A percentile compares a stretch with the other conserved stretches of the same genome.
These are phyloP conservation scores for Achaetomiella virescens DNA, from an alignment of 495 filamentous ascomycete species.

Conservation along the genomic window DNA sequence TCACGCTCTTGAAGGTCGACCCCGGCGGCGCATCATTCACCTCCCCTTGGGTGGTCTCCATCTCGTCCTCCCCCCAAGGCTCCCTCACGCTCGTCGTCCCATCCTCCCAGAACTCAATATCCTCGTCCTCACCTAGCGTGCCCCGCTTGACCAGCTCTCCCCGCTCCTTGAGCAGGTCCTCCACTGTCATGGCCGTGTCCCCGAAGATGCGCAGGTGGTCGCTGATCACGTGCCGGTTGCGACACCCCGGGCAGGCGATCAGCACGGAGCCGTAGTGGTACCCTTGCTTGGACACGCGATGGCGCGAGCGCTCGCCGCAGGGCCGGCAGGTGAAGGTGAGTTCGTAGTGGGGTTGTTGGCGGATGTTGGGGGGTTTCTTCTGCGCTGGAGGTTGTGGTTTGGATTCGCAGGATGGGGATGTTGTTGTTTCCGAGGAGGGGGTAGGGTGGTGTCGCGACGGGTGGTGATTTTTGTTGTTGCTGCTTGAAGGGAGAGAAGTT, in stretches of 20 bases:
- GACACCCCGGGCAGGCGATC: slow-evolving; percentile 78
- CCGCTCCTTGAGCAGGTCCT: slow-evolving; percentile 62
- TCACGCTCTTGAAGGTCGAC: slow-evolving; percentile 24
- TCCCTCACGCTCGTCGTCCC: slow-evolving; percentile 32
- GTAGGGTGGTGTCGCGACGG: neutral
- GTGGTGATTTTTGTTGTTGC: neutral
- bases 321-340: slow-evolving; percentile 90
- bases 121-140: slow-evolving; percentile 47
- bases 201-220: slow-evolving; percentile 82
- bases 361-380: slow-evolving; percentile 26
- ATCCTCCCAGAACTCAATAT: slow-evolving; percentile 67
- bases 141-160: slow-evolving; percentile 62
- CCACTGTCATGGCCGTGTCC: slow-evolving; percentile 58
- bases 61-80: slow-evolving; percentile 1
- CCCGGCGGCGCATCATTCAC: slow-evolving; percentile 20
- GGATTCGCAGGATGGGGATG: slow-evolving; percentile 7
- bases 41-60: slow-evolving; percentile 7
- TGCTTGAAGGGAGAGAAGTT: slow-evolving; percentile 23
- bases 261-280: slow-evolving; percentile 86
- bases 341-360: slow-evolving; percentile 52
- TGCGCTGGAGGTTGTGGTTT: slow-evolving; percentile 8
- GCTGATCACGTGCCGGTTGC: slow-evolving; percentile 80
- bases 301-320: slow-evolving; percentile 66
- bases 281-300: slow-evolving; percentile 81
- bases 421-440: neutral